Conservation (phyloP, 2,329 filamentous ascomycete species). For the Epichloe sylvatica region DNA sequence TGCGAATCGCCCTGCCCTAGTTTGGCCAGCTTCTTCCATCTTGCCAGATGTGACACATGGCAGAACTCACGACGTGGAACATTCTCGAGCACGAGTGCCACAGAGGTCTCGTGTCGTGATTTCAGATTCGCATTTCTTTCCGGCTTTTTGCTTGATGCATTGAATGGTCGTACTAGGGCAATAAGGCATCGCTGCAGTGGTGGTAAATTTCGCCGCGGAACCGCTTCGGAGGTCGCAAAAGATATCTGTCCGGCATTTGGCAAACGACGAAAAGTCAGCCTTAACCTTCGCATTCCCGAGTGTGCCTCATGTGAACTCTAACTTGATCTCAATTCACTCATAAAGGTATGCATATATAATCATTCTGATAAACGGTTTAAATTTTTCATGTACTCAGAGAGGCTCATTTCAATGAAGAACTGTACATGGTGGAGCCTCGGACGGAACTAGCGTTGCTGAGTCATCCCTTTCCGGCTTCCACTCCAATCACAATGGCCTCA, state of each 20-base stretch:
- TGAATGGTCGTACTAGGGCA: slow-evolving; percentile 9
- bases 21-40: slow-evolving; percentile 10
- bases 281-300: slow-evolving; percentile 18
- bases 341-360: neutral
- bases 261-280: slow-evolving; percentile 10
- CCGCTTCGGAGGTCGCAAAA: neutral
- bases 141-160: neutral
- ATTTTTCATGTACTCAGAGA: neutral
- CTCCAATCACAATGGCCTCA: slow-evolving; percentile 23
- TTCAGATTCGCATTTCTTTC: neutral
- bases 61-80: neutral
- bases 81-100: neutral
- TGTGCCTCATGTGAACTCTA: slow-evolving; percentile 8
- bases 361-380: neutral
- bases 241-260: neutral
- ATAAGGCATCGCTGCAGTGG: slow-evolving; percentile 4
- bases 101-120: neutral
- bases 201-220: neutral
- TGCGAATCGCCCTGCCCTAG: slow-evolving; percentile 7
- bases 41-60: slow-evolving; percentile 3
- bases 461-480: slow-evolving; percentile 19
- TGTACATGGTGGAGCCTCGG: neutral
- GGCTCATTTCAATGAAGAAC: neutral
- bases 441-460: slow-evolving; percentile 16
- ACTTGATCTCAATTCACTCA: slow-evolving; percentile 1